A percentile compares a stretch with the other conserved stretches of the same genome.
phyloP scores from a whole-genome alignment of 345 rosid species.

The Citrus maxima region DNA sequence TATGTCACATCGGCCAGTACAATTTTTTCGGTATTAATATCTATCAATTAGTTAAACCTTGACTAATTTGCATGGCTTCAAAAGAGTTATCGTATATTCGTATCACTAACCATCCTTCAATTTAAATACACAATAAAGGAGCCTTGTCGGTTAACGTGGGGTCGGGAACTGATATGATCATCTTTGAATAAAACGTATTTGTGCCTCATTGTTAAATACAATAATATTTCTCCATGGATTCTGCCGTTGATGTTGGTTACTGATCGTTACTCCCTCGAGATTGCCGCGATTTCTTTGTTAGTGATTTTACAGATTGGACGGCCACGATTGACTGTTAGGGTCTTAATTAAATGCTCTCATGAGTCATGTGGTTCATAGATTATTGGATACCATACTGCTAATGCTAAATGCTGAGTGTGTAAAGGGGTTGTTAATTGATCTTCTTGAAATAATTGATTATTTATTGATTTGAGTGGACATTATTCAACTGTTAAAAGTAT shows the following conservation, averaged over 20 bases:
- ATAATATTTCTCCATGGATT: slow-evolving; percentile 7
- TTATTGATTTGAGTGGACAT: not conserved
- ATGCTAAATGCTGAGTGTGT: not conserved
- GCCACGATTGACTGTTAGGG: not conserved
- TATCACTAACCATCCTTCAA: not conserved
- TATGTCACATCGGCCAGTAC: too few species aligned
- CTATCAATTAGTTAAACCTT: not conserved
- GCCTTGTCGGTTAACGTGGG: slow-evolving; percentile 16
- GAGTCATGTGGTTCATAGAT: not conserved
- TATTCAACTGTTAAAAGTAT: not conserved
- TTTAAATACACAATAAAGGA: not conserved
- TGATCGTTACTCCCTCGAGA: slow-evolving; percentile 14
- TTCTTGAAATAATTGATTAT: not conserved
- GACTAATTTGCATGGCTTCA: not conserved
- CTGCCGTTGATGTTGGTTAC: slow-evolving; percentile 31
- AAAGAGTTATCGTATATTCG: not conserved
- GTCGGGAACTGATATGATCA: not conserved
- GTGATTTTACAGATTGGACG: not conserved
- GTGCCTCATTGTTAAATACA: not conserved
- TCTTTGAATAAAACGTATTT: not conserved
- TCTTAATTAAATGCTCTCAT: not conserved
- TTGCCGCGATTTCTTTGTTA: not conserved
- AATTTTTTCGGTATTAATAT: too few species aligned
- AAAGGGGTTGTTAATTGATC: not conserved
- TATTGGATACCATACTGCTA: not conserved